These are phyloP conservation scores for Hordeum pubiflorum DNA, from an alignment of 202 grass and related monocot genomes.

Conservation along the genomic window DNA sequence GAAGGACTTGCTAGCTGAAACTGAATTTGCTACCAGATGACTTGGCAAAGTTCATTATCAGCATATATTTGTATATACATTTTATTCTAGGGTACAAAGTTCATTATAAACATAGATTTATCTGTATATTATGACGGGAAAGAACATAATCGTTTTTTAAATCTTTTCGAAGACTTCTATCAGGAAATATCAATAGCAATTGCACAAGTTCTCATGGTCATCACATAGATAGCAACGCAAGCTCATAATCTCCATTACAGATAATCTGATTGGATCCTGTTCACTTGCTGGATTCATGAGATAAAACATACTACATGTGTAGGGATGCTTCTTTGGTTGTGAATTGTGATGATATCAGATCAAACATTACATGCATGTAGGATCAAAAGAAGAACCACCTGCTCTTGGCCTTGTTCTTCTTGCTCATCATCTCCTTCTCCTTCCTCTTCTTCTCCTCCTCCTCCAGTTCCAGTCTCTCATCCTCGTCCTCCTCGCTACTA, in stretches of 20 bases:
- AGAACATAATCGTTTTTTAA: background rate
- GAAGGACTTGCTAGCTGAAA: too few relatives aligned
- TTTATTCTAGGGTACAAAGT: too few relatives aligned
- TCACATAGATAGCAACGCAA: background rate
- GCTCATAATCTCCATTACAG: background rate
- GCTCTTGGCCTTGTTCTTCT: conserved; percentile 44
- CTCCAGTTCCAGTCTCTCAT: conserved; percentile 24
- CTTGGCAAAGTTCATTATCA: too few relatives aligned
- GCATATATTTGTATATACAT: too few relatives aligned
- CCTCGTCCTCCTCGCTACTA: conserved; percentile 1
- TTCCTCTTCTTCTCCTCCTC: conserved; percentile 16
- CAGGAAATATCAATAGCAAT: background rate
- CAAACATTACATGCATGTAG: background rate
- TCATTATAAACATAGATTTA: too few relatives aligned
- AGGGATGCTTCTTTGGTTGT: too few relatives aligned
- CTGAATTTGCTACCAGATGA: too few relatives aligned
- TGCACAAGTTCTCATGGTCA: background rate
- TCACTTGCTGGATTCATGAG: background rate
- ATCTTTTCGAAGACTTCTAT: background rate
- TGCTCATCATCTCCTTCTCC: conserved; percentile 26
- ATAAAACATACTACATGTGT: too few relatives aligned
- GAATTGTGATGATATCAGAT: background rate
- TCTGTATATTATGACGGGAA: background rate
- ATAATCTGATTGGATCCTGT: background rate
- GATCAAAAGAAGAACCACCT: conserved; percentile 58